phyloP scores from a whole-genome alignment of 2,329 filamentous ascomycete genomes.

The Orbilia quercus region DNA sequence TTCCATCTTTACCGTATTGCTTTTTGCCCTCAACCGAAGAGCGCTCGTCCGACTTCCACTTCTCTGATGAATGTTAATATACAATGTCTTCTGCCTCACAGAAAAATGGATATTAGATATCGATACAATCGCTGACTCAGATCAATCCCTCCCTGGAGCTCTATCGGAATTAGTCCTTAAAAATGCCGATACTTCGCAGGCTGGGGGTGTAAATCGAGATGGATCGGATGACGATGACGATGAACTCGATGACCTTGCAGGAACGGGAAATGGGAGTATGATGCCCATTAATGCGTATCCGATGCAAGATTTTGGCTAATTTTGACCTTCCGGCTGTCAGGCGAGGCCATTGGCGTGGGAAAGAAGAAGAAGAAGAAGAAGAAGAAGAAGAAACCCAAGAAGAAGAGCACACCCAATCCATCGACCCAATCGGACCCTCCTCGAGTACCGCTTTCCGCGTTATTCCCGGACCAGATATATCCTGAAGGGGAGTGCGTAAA shows the following conservation, averaged over 20 bases:
- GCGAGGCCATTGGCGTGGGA: slow-evolving; percentile 56
- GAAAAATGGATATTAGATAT: background rate
- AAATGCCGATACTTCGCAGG: slow-evolving; percentile 2
- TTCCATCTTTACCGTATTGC: no score
- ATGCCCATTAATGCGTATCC: background rate
- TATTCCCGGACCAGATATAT: slow-evolving; percentile 79
- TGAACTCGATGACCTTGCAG: slow-evolving; percentile 8
- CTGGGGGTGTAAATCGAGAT: background rate
- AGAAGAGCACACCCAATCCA: slow-evolving; percentile 74
- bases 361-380: slow-evolving; percentile 79
- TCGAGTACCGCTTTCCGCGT: slow-evolving; percentile 76
- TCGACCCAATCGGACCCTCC: slow-evolving; percentile 82
- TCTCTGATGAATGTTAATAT: no score
- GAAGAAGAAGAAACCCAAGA: slow-evolving; percentile 83
- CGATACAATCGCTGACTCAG: background rate
- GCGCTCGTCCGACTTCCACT: no score
- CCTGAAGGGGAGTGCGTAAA: slow-evolving; percentile 78
- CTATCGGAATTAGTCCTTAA: slow-evolving; percentile 12
- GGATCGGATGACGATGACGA: slow-evolving; percentile 51
- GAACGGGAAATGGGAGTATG: slow-evolving; percentile 22
- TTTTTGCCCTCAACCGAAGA: no score
- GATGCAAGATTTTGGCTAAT: background rate
- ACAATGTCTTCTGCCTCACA: background rate
- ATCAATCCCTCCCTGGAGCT: background rate
- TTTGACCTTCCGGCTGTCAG: background rate